Base-by-base conservation (phyloP, 2,329 filamentous ascomycete species). In the Grosmannia serpens region DNA sequence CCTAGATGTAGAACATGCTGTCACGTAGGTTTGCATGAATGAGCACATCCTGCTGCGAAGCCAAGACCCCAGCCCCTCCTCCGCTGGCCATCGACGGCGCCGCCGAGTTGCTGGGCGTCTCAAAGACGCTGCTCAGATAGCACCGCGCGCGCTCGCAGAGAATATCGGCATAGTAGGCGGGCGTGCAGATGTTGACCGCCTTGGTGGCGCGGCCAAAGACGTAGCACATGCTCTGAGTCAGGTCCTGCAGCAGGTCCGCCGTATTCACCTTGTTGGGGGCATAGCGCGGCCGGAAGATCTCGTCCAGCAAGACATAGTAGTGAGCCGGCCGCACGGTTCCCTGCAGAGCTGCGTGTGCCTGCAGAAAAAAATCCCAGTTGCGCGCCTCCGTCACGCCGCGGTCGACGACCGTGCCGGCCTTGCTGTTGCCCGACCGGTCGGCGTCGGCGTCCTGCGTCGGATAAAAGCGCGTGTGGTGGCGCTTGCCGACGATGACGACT, bases 81-180 rank as follows among this genome's bases (percentile, higher is more conserved):
- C 6, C 13, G 49, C 49, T 49, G 38, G 20, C 41, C 2, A 58
- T 1, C 38, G 56, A 57, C 20, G 56, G 50, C 24, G 47, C 27
- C 20, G 47, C 57, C 26, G 57, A 59, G 33, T 59, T 51, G 35
- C 17, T 22, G 10, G 58, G 53, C 2, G 58, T 53, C 15, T 57
- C 47, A 24, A 57, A 57, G 17, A 57, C 26, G 24, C 17, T 20
- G 35, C 56, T 53, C 9, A 57, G 44, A 17, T 95, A 92, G 15
- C 79, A 79, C 1, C 91, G 77, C 0, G 87, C 86, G 3, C 91
- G 80, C 62, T 89, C 88, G 68, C 89, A 94, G 2, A 92, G 81
- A 29, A 95, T 76, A 69, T 96, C 91, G 0, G 91, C 91, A 66
- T 95, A 96, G 74, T 96, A 95, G 0, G 90, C 91, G 0, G 91